Conservation (phyloP, 495 filamentous ascomycete species). For the Parathielavia hyrcaniae region DNA sequence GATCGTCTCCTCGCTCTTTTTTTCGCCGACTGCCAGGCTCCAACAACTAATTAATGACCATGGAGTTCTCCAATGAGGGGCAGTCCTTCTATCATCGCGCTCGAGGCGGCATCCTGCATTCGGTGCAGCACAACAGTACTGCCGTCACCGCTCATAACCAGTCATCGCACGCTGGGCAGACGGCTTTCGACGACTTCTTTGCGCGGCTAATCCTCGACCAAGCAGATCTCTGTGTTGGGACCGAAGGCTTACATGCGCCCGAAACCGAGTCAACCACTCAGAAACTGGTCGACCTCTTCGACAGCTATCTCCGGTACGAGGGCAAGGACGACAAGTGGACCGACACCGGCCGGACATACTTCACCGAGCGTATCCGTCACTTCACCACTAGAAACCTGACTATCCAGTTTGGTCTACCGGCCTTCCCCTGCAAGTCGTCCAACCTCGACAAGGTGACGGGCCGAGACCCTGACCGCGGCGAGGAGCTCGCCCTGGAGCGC, state of each 20-base stretch:
- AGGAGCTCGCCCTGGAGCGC: conserved; percentile 27
- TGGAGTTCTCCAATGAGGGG: conserved; percentile 20
- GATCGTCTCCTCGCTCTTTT: background rate
- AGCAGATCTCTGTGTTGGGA: conserved; percentile 8
- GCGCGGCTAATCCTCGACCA: conserved; percentile 15
- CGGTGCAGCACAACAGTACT: background rate
- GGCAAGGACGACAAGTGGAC: conserved; percentile 18
- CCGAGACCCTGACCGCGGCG: conserved; percentile 13
- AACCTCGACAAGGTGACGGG: conserved; percentile 20
- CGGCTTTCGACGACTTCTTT: conserved; percentile 16
- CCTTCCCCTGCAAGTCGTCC: conserved; percentile 23
- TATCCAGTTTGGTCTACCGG: conserved; percentile 19
- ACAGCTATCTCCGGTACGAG: conserved; percentile 18
- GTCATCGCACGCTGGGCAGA: background rate
- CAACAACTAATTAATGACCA: background rate
- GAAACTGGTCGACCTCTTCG: conserved; percentile 17
- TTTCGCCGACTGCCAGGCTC: background rate
- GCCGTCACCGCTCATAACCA: conserved; percentile 4
- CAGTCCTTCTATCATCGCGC: conserved; percentile 19
- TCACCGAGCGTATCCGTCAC: conserved; percentile 13
- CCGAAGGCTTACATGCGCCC: background rate
- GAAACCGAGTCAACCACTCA: background rate
- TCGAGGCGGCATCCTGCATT: background rate
- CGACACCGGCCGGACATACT: conserved; percentile 9
- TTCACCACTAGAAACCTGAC: conserved; percentile 8